These are phyloP conservation scores for Podila horticola DNA, from an alignment of 192 early-diverging fungal genomes.

Conservation along the genomic window DNA sequence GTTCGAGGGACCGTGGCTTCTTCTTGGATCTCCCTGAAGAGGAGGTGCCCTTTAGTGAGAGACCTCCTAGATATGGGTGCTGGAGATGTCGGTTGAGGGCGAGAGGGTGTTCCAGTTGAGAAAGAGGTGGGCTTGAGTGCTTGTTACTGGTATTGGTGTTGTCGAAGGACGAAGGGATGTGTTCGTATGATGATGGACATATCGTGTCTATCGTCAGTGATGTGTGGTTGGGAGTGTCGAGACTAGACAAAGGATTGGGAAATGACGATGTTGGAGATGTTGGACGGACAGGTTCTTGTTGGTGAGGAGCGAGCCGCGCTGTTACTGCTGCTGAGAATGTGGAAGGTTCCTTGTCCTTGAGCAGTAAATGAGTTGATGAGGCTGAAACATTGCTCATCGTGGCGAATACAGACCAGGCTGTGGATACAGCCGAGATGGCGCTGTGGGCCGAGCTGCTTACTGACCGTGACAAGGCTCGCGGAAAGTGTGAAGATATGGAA, in stretches of 20 bases:
- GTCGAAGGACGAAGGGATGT: no score
- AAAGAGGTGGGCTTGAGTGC: not conserved
- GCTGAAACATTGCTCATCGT: constrained; percentile 51
- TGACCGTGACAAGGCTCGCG: not conserved
- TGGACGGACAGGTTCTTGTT: no score
- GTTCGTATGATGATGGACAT: no score
- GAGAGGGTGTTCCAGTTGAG: not conserved
- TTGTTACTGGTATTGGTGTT: no score
- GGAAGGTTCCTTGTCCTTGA: constrained; percentile 5
- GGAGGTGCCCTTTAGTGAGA: not conserved
- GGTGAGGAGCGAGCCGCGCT: not conserved
- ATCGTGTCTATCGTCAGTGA: no score
- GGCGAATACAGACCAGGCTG: constrained; percentile 45
- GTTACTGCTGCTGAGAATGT: no score
- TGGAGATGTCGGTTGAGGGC: not conserved
- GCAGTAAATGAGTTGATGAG: constrained; percentile 9
- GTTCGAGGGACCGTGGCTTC: constrained; percentile 14
- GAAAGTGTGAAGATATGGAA: not conserved
- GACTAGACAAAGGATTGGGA: no score
- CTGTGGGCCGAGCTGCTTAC: not conserved
- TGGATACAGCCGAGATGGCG: not conserved
- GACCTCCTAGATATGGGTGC: not conserved
- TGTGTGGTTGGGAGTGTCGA: no score
- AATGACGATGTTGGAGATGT: no score
- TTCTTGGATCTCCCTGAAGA: constrained; percentile 7